phyloP scores from a whole-genome alignment of 208 protist genomes.

The Leishmania turanica region DNA sequence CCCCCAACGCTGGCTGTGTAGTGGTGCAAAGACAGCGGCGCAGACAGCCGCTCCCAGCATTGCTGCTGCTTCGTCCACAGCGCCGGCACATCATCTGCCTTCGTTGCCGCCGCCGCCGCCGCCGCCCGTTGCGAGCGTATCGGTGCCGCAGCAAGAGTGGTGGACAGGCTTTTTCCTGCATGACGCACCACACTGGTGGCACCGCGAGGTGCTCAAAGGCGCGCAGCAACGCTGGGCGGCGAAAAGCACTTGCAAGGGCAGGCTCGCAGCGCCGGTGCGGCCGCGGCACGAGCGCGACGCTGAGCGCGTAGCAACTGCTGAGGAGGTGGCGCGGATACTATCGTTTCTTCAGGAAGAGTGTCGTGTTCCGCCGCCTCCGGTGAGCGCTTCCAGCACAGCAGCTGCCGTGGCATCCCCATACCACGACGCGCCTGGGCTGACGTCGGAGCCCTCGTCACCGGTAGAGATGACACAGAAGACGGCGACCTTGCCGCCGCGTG shows the following conservation, averaged over 20 bases:
- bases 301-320: not conserved
- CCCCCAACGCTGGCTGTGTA: constrained; percentile 3
- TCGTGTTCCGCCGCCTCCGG: not conserved
- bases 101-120: not conserved
- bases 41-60: not conserved
- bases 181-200: constrained; percentile 18
- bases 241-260: not conserved
- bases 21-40: not conserved
- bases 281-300: not conserved
- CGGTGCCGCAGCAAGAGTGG: constrained; percentile 20
- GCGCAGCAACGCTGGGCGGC: not conserved
- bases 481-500: not conserved
- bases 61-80: not conserved
- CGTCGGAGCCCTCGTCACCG: not conserved
- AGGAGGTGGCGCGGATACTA: not conserved
- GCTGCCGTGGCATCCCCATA: not conserved
- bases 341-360: constrained; percentile 10
- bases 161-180: constrained; percentile 19
- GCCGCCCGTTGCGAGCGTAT: constrained; percentile 6
- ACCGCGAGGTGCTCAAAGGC: not conserved
- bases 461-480: not conserved
- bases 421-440: not conserved
- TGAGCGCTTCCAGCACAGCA: not conserved
- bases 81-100: not conserved
- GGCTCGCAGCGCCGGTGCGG: not conserved